Evolutionary conservation across 2,329 filamentous ascomycete species (phyloP).

Genomic region (Phialophora verrucosa): DNA sequence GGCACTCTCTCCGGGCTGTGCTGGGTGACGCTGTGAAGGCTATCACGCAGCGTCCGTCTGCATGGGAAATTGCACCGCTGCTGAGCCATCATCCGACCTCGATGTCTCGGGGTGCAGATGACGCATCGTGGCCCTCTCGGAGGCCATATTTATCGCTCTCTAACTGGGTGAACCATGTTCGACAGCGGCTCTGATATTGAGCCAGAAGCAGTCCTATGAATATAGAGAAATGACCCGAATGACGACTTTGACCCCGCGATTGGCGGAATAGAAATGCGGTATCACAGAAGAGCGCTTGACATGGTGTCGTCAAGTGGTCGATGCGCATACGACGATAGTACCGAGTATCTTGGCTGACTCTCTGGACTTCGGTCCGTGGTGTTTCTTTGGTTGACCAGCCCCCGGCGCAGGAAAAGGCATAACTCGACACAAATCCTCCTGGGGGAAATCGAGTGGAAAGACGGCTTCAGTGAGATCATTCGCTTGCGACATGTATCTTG

Average conservation of each 20-base stretch:
- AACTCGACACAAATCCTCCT: conserved; percentile 17
- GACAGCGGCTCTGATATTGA: conserved; percentile 2
- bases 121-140: conserved; percentile 25
- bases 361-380: not conserved
- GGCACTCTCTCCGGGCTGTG: conserved; percentile 25
- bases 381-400: conserved; percentile 11
- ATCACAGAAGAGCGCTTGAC: conserved; percentile 31
- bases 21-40: conserved; percentile 32
- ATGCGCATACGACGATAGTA: conserved; percentile 19
- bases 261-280: conserved; percentile 15
- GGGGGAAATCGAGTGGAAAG: conserved; percentile 5
- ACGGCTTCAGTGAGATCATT: conserved; percentile 27
- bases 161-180: conserved; percentile 19
- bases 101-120: conserved; percentile 20
- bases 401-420: conserved; percentile 2
- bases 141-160: conserved; percentile 2
- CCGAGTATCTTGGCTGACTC: conserved; percentile 16
- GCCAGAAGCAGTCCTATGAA: conserved; percentile 21
- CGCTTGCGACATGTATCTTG: conserved; percentile 28
- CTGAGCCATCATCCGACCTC: conserved; percentile 20
- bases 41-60: conserved; percentile 36
- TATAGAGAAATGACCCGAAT: conserved; percentile 13
- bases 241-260: conserved; percentile 21
- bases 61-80: conserved; percentile 37
- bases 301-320: conserved; percentile 13